Conservation (phyloP, 352 stramenopile species). For the Halophytophthora polymorphica region DNA sequence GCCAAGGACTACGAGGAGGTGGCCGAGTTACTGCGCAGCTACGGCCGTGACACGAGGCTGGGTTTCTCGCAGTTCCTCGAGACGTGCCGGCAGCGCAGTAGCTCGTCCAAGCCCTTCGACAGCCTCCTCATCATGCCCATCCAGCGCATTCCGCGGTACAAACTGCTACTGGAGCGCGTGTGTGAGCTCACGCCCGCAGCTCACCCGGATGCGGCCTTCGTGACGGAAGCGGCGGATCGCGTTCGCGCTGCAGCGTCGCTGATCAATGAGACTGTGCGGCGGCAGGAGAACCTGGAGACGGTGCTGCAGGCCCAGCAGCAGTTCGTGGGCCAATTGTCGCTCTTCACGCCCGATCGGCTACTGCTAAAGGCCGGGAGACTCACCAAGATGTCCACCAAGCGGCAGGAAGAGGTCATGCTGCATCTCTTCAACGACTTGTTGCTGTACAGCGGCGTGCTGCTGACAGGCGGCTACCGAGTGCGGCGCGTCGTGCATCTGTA, state of each 20-base stretch:
- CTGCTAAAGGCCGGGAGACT: constrained; percentile 67
- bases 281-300: constrained; percentile 77
- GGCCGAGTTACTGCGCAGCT: constrained; percentile 51
- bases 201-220: constrained; percentile 60
- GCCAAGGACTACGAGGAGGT: constrained; percentile 85
- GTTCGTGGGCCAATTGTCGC: constrained; percentile 72
- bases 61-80: constrained; percentile 60
- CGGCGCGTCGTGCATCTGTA: constrained; percentile 67
- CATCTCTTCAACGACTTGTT: constrained; percentile 87
- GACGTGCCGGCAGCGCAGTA: constrained; percentile 46
- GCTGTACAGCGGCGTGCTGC: constrained; percentile 75
- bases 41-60: constrained; percentile 42
- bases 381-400: constrained; percentile 82
- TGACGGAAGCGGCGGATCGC: constrained; percentile 57
- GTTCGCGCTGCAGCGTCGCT: constrained; percentile 59
- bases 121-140: constrained; percentile 91
- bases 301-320: constrained; percentile 79
- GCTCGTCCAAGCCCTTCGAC: constrained; percentile 68
- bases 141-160: constrained; percentile 90
- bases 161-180: constrained; percentile 81
- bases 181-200: constrained; percentile 57
- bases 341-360: constrained; percentile 63
- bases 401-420: constrained; percentile 77
- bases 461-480: constrained; percentile 71
- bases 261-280: constrained; percentile 85